Conservation (phyloP, 306 rosid species). For the Citrullus colocynthis region DNA sequence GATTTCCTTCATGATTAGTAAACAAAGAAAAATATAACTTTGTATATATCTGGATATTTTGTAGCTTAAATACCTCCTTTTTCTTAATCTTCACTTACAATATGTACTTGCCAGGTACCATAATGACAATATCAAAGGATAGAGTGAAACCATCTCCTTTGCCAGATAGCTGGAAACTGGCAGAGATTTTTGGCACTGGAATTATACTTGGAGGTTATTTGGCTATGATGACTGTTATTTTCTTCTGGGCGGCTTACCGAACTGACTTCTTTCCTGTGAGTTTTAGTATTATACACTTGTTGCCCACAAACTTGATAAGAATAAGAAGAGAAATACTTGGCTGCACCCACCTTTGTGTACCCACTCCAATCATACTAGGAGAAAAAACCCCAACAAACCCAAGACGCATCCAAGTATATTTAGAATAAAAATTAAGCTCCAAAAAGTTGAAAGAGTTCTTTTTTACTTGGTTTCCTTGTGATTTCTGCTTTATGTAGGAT, state of each 20-base stretch:
- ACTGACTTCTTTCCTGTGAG: slow-evolving; percentile 81
- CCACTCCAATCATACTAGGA: too few relatives aligned
- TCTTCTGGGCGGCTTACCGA: slow-evolving; percentile 73
- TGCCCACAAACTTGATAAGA: neutral
- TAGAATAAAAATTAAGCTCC: too few relatives aligned
- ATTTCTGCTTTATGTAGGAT: too few relatives aligned
- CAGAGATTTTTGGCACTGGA: slow-evolving; percentile 73
- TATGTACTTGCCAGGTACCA: slow-evolving; percentile 40
- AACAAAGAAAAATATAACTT: neutral
- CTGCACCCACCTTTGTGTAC: too few relatives aligned
- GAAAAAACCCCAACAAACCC: too few relatives aligned
- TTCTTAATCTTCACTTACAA: neutral
- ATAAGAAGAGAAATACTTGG: neutral
- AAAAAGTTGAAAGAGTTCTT: too few relatives aligned
- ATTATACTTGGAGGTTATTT: slow-evolving; percentile 64
- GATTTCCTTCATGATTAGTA: neutral
- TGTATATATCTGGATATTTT: neutral
- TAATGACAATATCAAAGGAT: slow-evolving; percentile 84
- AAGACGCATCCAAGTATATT: too few relatives aligned
- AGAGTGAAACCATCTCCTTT: slow-evolving; percentile 80
- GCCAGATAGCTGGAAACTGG: slow-evolving; percentile 87
- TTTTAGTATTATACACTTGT: neutral
- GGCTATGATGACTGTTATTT: slow-evolving; percentile 86
- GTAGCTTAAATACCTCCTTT: neutral
- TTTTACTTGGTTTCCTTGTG: too few relatives aligned